phyloP scores from a whole-genome alignment of 306 rosid species.

The Vigna mungo region DNA sequence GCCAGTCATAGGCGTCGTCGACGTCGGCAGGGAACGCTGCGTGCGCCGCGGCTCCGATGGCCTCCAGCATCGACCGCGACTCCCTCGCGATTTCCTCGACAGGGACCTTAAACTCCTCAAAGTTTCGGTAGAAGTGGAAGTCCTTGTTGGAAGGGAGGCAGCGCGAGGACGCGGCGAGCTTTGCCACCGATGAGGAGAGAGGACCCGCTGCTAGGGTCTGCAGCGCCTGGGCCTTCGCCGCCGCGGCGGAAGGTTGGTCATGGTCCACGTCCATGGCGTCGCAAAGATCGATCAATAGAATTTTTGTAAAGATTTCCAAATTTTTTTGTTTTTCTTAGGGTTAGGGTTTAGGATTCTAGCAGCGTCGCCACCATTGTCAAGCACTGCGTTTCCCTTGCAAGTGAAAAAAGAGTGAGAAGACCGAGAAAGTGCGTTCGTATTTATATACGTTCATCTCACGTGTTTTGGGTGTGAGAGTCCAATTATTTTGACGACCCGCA shows the following conservation, averaged over 20 bases:
- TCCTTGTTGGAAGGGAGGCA: slow-evolving; percentile 70
- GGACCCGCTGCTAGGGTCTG: slow-evolving; percentile 57
- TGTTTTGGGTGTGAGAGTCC: background rate
- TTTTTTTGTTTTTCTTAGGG: slow-evolving; percentile 29
- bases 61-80: slow-evolving; percentile 70
- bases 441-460: slow-evolving; percentile 24
- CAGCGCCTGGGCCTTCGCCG: slow-evolving; percentile 47
- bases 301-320: background rate
- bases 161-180: slow-evolving; percentile 67
- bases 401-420: background rate
- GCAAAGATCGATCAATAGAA: background rate
- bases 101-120: slow-evolving; percentile 71
- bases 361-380: background rate
- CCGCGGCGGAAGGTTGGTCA: slow-evolving; percentile 52
- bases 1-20: slow-evolving; percentile 79
- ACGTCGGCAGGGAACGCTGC: slow-evolving; percentile 57
- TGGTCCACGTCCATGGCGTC: slow-evolving; percentile 60
- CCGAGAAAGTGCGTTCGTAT: background rate
- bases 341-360: slow-evolving; percentile 44
- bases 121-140: slow-evolving; percentile 71
- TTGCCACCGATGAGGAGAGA: slow-evolving; percentile 61
- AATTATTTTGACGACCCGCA: too few relatives aligned
- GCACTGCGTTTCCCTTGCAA: background rate
- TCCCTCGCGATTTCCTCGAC: slow-evolving; percentile 55
- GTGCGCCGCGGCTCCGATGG: slow-evolving; percentile 56